Evolutionary conservation across 1,139 yeast species (phyloP), one percentile per base, ranked within the genome.

Genomic region (Zhuliangozyma blackwelliae): DNA sequence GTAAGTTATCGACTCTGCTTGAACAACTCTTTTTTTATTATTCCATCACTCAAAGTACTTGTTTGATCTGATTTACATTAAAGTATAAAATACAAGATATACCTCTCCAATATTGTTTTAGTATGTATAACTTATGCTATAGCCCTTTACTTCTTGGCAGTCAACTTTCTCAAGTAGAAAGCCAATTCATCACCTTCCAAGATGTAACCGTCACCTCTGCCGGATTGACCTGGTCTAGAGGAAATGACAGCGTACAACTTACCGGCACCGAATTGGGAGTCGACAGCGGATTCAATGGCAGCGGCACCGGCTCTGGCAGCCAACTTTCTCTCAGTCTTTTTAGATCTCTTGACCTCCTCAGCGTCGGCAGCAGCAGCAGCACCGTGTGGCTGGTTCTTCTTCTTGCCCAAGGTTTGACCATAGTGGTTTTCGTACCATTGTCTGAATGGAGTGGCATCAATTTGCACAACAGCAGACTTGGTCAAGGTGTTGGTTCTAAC

Each of bases 111-210:
- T 6, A 21, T 6, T 5, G 22, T 22, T 22, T 22, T 22, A 7
- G 23, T 22, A 7, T 22, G 23, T 22, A 22, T 22, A 22, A 22
- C 23, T 21, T 9, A 22, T 22, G 23, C 23, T 22, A 22, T 22
- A 22, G 33, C 33, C 34, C 39, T 43, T 82, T 89, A 90, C 84
- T 92, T 92, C 94, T 90, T 92, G 72, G 97, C 92, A 71, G 96
- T 82, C 78, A 92, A 81, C 88, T 96, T 90, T 84, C 95, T 89
- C 74, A 92, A 84, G 96, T 92, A 92, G 95, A 92, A 92, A 73
- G 97, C 97, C 75, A 92, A 88, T 80, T 92, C 98, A 74, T 94
- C 99, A 77, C 98, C 98, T 82, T 92, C 99, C 74, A 94, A 87
- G 77, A 92, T 84, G 95, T 94, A 92, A 77, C 99, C 99, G 73